phyloP scores from a whole-genome alignment of 2,329 filamentous ascomycete genomes.

The Hypoxylon sp. region DNA sequence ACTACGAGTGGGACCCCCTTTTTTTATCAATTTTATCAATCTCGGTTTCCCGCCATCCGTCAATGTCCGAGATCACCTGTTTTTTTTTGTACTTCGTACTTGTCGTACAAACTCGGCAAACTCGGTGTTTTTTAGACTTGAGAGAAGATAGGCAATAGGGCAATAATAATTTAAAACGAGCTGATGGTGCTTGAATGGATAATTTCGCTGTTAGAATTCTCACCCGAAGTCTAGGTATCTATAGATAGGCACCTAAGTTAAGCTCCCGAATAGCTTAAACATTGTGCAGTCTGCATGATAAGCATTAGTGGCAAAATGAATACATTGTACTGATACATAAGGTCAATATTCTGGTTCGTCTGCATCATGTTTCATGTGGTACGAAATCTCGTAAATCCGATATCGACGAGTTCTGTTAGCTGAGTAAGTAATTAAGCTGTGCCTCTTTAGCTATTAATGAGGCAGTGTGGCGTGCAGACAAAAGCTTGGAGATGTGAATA shows the following conservation, averaged over 20 bases:
- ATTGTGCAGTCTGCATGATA: conserved; percentile 30
- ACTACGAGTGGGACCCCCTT: conserved; percentile 31
- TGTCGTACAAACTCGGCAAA: conserved; percentile 9
- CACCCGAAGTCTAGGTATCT: conserved; percentile 13
- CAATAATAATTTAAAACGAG: conserved; percentile 2
- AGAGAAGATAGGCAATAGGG: background rate
- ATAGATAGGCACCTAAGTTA: background rate
- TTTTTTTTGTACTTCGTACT: conserved; percentile 30
- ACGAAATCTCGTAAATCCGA: conserved; percentile 34
- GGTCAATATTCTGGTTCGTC: conserved; percentile 10
- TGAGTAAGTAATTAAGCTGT: conserved; percentile 7
- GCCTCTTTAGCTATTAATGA: background rate
- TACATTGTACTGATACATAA: conserved; percentile 11
- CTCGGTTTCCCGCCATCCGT: conserved; percentile 29
- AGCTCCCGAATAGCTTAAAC: conserved; percentile 18
- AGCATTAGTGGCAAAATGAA: conserved; percentile 28
- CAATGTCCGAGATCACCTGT: conserved; percentile 47
- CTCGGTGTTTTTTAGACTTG: no score
- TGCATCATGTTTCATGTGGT: conserved; percentile 13
- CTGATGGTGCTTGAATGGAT: background rate
- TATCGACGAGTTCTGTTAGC: conserved; percentile 13
- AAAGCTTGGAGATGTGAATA: background rate
- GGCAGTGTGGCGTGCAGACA: background rate
- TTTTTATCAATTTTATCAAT: conserved; percentile 47
- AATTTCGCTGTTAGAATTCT: conserved; percentile 6